Percentiles rank a stretch among this genome's conserved stretches.
Evolutionary conservation across 371 early-diverging fungal species (phyloP).

Genomic region (Lichtheimia corymbifera): DNA sequence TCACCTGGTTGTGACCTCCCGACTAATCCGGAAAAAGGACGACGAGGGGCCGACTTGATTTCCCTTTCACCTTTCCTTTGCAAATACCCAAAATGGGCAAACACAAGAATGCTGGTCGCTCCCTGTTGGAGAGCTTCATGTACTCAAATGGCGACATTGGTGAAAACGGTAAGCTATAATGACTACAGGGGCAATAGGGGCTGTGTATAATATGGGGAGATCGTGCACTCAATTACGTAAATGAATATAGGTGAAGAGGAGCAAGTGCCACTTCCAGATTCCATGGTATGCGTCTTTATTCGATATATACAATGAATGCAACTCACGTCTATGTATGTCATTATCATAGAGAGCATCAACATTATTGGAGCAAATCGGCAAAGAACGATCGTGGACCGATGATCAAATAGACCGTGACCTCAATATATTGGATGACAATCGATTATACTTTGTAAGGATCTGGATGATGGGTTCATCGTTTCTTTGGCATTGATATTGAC

Average conservation of each 20-base stretch:
- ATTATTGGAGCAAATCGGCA: conserved; percentile 62
- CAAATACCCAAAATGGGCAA: conserved; percentile 20
- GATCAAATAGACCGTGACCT: conserved; percentile 60
- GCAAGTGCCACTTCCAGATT: conserved; percentile 3
- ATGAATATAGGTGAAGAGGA: not conserved
- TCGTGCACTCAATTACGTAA: not conserved
- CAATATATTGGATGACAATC: conserved; percentile 50
- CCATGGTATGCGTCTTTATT: conserved; percentile 5
- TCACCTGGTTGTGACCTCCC: too few species aligned
- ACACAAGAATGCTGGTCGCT: conserved; percentile 11
- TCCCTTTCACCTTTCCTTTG: too few species aligned
- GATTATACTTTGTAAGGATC: conserved; percentile 51
- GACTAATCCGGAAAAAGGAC: too few species aligned
- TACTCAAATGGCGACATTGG: not conserved
- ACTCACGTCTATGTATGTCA: too few species aligned
- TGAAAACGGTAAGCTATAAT: not conserved
- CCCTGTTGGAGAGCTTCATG: conserved; percentile 14
- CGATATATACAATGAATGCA: not conserved
- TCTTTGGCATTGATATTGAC: not conserved
- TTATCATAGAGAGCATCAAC: conserved; percentile 56
- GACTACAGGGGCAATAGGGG: not conserved
- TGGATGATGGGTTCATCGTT: too few species aligned
- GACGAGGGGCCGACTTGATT: too few species aligned
- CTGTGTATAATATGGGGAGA: not conserved
- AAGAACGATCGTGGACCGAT: conserved; percentile 61